A percentile compares a stretch with the other conserved stretches of the same genome.
Conservation (phyloP, 345 rosid genomes). For the Syzygium jambos region DNA sequence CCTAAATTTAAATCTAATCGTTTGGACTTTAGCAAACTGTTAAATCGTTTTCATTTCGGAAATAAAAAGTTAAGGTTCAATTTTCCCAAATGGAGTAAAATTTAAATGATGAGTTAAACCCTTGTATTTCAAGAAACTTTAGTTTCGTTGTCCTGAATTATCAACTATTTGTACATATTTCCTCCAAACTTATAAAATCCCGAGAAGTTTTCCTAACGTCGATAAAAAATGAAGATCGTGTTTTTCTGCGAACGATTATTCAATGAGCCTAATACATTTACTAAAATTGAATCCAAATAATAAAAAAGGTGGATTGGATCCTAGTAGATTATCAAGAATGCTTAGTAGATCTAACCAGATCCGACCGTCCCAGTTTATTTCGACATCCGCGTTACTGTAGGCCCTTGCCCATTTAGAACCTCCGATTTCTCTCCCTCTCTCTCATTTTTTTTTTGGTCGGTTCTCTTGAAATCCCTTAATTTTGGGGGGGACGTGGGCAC, state of each 20-base stretch:
- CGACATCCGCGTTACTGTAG: too few species aligned
- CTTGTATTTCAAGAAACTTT: not conserved
- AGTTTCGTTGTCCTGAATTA: not conserved
- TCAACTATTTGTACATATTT: too few species aligned
- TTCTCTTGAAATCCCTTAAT: not conserved
- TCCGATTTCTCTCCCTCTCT: too few species aligned
- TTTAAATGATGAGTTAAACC: not conserved
- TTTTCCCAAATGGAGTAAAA: not conserved
- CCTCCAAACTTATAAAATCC: not conserved
- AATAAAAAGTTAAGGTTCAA: not conserved
- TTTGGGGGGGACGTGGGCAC: not conserved
- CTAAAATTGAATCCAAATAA: not conserved
- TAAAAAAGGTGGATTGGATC: not conserved
- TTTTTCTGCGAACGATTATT: not conserved
- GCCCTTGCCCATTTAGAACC: too few species aligned
- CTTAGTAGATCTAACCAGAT: too few species aligned
- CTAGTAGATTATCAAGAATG: not conserved
- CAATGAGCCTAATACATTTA: not conserved
- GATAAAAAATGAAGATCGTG: not conserved
- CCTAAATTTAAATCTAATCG: not conserved
- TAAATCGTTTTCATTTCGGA: too few species aligned
- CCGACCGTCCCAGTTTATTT: too few species aligned
- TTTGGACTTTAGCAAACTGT: not conserved
- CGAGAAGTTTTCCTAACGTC: not conserved
- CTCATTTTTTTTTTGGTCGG: too few species aligned